Percentiles rank a stretch among this genome's conserved stretches.
Conservation (phyloP, 768 basidiomycete species). For the Lyophyllum semitale region DNA sequence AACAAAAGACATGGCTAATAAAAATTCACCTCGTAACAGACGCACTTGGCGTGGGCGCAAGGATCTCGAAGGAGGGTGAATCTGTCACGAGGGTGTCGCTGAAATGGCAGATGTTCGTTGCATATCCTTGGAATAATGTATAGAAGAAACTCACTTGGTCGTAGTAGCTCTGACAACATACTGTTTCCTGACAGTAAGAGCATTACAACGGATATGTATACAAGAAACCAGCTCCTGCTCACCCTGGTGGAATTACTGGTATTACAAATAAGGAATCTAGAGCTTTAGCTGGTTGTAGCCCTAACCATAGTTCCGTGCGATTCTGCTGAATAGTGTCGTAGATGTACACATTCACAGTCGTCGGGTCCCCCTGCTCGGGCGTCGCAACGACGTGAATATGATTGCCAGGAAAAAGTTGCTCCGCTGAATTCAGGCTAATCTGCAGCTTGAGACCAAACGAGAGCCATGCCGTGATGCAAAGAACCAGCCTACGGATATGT, state of each 20-base stretch:
- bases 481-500: neutral
- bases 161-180: neutral
- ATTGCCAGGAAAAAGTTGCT: neutral
- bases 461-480: neutral
- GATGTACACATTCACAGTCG: conserved; percentile 4
- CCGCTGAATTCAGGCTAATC: neutral
- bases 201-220: neutral
- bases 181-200: neutral
- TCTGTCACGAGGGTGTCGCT: neutral
- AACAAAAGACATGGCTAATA: neutral
- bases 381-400: neutral
- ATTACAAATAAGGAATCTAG: conserved; percentile 3
- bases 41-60: neutral
- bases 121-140: too few species aligned
- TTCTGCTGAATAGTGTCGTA: neutral
- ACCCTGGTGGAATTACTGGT: conserved; percentile 3
- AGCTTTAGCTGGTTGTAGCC: neutral
- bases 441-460: neutral
- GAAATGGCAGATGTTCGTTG: too few species aligned
- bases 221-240: neutral
- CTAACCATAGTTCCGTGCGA: neutral
- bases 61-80: neutral
- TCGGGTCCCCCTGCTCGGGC: neutral
- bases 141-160: neutral
- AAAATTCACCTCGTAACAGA: neutral